phyloP scores from a whole-genome alignment of 306 rosid genomes.

The Psophocarpus tetragonolobus region DNA sequence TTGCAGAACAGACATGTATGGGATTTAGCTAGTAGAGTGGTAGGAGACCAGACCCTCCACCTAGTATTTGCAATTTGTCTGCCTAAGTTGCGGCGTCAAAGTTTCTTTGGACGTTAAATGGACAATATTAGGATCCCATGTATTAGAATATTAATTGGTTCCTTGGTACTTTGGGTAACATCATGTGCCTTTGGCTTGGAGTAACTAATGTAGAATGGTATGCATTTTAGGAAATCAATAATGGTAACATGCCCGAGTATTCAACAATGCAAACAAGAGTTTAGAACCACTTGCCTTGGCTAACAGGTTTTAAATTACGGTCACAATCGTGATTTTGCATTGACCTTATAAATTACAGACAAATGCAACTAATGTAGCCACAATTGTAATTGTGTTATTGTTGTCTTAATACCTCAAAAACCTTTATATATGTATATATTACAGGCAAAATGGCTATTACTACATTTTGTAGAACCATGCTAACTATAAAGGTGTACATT shows the following conservation, averaged over 20 bases:
- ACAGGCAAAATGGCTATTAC: not conserved
- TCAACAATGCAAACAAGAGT: not conserved
- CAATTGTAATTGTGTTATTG: not conserved
- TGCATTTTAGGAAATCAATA: not conserved
- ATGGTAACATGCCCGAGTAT: slow-evolving; percentile 3
- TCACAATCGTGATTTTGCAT: not conserved
- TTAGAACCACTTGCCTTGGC: not conserved
- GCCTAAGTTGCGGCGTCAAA: slow-evolving; percentile 24
- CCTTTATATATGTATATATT: not conserved
- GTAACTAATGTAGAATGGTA: not conserved
- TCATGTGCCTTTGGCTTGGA: not conserved
- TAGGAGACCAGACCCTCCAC: slow-evolving; percentile 24
- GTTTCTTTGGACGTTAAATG: slow-evolving; percentile 6
- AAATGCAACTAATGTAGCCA: not conserved
- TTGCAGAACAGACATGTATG: slow-evolving; percentile 23
- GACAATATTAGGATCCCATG: not conserved
- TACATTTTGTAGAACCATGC: not conserved
- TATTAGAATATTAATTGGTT: not conserved
- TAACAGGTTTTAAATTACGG: not conserved
- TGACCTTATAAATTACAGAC: not conserved
- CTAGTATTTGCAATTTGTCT: slow-evolving; percentile 37
- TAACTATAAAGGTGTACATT: not conserved
- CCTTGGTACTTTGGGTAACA: not conserved
- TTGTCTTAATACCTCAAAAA: not conserved
- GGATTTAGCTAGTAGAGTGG: slow-evolving; percentile 3